Base-by-base conservation (phyloP, 805 yeast genomes). In the Alloascoidea hylecoeti region DNA sequence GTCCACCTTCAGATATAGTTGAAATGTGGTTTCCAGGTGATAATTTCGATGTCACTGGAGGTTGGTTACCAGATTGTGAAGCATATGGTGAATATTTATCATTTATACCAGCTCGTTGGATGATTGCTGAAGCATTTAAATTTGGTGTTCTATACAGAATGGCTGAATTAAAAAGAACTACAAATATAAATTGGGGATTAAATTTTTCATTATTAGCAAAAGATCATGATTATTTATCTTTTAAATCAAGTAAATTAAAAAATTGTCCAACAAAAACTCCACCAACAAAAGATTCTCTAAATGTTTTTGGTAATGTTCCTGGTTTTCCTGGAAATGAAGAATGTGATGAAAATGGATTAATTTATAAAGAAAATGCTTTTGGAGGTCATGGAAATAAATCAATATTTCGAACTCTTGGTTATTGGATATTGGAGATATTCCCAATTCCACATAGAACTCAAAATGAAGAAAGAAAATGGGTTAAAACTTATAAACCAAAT, bases 1-100 rank as follows among this genome's bases (percentile, higher is more conserved):
- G n/a, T n/a, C n/a, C n/a, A n/a, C n/a, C n/a, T n/a, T 34, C 49
- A 4, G 70, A 66, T 44, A 46, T 68, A 23, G 49, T 66, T 12
- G 84, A 78, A 46, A 48, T 70, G 33, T 78, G 78, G 78, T 78
- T 78, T 46, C 71, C 80, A 1, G 86, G 84, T 2, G 72, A 72
- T 48, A 84, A 78, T 52, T 62, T 78, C 5, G 84, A 78, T 52
- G 56, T 72, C 46, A 84, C 84, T 2, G 84, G 84, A 2, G 80
- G 80, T 0, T 76, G 80, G 78, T 50, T 60, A 1, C 52, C 60
- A 3, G 76, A 70, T 49, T n/a, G n/a, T n/a, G 27, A 41, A 0
- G 49, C 58, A 36, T n/a, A n/a, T n/a, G 71, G 71, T 1, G 66
- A 70, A 34, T 47, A 52, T 16, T 42, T 71, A 13, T 62, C 80